Base-by-base conservation (phyloP, 192 early-diverging fungal species). In the Linnemannia hyalina region DNA sequence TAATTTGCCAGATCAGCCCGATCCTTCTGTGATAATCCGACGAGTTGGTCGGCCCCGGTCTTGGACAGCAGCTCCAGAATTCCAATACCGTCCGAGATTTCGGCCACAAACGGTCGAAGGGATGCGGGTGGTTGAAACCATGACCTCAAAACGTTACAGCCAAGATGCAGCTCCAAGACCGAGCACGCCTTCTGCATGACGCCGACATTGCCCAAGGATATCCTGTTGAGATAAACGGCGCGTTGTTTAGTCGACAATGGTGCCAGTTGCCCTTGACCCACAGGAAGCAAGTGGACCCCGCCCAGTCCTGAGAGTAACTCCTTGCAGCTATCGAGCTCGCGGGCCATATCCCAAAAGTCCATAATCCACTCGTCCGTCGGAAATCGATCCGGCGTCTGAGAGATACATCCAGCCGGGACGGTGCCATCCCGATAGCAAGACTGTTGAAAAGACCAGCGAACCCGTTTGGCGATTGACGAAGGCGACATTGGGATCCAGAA, bases 361-460 rank as follows among this genome's bases (percentile, higher is more conserved):
- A 13, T 10, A 32, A 83, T 32, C 81, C 81, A 83, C 0, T 83
- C 26, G 54, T 65, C 42, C 0, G 70, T 74, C 8, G 81, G 81
- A 57, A 83, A 77, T 23, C 29, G 38, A 0, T 77, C 29, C 0
- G 36, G 26, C 9, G 68, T 7, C n/a, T 82, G 80, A 0, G 60
- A 15, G 23, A 81, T 81, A 18, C 35, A 26, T 15, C 44, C 35
- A 1, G 0, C 4, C 4, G 82, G 52, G 0, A 9, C 44, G 2
- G n/a, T 1, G 1, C n/a, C 23, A 16, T 46, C 38, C 0, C 41
- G 29, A 36, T 78, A 74, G 16, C 10, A 70, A 40, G 36, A 1
- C 32, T 32, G 32, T 3, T 68, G 3, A 16, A 11, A 74, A 32
- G 47, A 8, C 26, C 57, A 60, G 20, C 35, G 23, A 36, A 83